phyloP scores from a whole-genome alignment of 208 protist species.

The Trypanosoma cruzi region DNA sequence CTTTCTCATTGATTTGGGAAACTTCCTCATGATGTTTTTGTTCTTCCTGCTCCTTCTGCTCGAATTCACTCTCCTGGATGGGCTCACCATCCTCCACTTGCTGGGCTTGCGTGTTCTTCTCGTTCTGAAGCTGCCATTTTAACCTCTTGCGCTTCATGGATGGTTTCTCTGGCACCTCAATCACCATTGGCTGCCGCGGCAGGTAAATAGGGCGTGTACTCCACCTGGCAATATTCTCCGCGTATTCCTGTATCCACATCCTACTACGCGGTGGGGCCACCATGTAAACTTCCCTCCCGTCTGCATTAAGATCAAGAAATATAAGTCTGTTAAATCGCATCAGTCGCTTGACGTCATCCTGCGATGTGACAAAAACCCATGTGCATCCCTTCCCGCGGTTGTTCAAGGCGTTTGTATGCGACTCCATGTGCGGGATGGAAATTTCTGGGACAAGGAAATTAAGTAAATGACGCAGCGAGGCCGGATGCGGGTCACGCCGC shows the following conservation, averaged over 20 bases:
- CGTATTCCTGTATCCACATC: constrained; percentile 19
- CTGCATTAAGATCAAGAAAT: constrained; percentile 23
- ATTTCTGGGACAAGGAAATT: constrained; percentile 26
- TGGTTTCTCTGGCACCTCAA: constrained; percentile 21
- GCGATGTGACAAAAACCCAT: constrained; percentile 28
- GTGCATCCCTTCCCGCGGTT: constrained; percentile 25
- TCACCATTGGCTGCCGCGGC: constrained; percentile 26
- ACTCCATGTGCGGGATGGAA: constrained; percentile 26
- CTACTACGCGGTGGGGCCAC: constrained; percentile 18
- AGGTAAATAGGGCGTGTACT: constrained; percentile 5
- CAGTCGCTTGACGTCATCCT: constrained; percentile 13
- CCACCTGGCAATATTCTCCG: neutral
- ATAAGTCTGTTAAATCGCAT: constrained; percentile 20
- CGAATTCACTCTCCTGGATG: neutral
- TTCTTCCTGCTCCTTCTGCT: neutral
- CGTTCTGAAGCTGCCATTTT: neutral
- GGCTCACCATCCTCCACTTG: neutral
- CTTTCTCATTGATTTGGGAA: neutral
- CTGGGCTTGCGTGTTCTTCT: neutral
- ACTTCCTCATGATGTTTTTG: neutral
- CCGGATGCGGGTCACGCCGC: constrained; percentile 26
- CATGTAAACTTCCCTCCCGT: constrained; percentile 19
- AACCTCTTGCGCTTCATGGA: neutral
- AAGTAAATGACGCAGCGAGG: constrained; percentile 21
- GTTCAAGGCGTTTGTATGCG: constrained; percentile 20